Evolutionary conservation across 495 filamentous ascomycete species (phyloP).

Genomic region (Astrocystis sublimbata): DNA sequence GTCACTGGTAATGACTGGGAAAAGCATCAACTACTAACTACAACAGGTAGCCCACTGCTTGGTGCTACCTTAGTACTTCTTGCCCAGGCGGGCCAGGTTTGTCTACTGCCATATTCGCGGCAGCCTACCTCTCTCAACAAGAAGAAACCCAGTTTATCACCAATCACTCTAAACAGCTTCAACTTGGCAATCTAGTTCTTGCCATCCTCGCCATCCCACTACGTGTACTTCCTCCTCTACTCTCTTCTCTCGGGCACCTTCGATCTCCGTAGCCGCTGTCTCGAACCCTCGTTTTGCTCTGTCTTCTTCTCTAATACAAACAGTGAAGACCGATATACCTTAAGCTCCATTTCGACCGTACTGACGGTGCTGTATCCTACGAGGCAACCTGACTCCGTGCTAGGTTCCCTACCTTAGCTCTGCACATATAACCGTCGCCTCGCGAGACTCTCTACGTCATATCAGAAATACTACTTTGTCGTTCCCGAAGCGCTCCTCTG

Average conservation of each 20-base stretch:
- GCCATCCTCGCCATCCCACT: no score
- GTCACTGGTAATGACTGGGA: no score
- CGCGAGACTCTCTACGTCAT: constrained; percentile 6
- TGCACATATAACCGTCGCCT: not conserved
- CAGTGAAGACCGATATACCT: constrained; percentile 8
- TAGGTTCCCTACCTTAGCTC: constrained; percentile 1
- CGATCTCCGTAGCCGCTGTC: not conserved
- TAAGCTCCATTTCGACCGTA: not conserved
- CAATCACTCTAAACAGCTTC: not conserved
- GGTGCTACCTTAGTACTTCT: no score
- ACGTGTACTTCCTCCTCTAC: not conserved
- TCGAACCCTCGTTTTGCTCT: not conserved
- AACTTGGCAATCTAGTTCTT: not conserved
- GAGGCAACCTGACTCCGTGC: not conserved
- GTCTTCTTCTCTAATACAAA: not conserved
- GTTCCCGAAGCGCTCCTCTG: not conserved
- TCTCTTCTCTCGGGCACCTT: not conserved
- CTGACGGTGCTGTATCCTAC: not conserved
- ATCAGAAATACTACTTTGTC: not conserved
- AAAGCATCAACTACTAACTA: not conserved
- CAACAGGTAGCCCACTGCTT: no score
- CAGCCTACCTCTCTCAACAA: not conserved
- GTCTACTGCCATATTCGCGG: no score
- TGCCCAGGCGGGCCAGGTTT: no score
- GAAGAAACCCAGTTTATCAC: not conserved